phyloP scores from a whole-genome alignment of 345 rosid genomes.

The Xanthoceras sorbifolium region DNA sequence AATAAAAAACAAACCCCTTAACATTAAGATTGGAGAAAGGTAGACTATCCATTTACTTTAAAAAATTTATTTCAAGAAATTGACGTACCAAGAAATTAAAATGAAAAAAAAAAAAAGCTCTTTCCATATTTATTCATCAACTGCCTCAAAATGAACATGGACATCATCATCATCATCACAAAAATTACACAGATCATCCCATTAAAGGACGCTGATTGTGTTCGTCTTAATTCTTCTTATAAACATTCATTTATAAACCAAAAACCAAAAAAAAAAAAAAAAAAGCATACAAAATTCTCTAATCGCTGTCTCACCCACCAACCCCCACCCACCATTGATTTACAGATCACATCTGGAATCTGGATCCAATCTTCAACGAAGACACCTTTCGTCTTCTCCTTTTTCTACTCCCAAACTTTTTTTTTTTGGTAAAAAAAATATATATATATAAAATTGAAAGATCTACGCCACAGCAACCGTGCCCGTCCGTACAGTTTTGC shows the following conservation, averaged over 20 bases:
- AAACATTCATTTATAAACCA: background rate
- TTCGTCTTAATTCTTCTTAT: background rate
- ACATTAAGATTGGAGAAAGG: no score
- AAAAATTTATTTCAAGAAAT: no score
- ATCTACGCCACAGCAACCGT: constrained; percentile 53
- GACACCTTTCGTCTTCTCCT: background rate
- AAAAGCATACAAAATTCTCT: background rate
- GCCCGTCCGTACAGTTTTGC: constrained; percentile 45
- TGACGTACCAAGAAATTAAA: no score
- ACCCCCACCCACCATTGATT: background rate
- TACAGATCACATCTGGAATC: background rate
- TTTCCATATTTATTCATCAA: no score
- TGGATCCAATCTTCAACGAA: background rate
- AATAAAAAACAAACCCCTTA: no score
- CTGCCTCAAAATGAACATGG: background rate
- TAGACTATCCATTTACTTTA: no score
- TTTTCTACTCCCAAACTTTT: background rate
- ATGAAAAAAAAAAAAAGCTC: no score
- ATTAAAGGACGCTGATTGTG: background rate
- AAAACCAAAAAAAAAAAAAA: background rate
- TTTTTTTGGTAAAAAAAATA: no score
- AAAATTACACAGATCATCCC: constrained; percentile 14
- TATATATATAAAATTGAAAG: no score
- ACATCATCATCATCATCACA: background rate
- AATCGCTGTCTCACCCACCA: background rate